Percentiles rank a stretch among this genome's conserved stretches.
phyloP scores from a whole-genome alignment of 2,329 filamentous ascomycete species.

The Teratosphaeria destructans region DNA sequence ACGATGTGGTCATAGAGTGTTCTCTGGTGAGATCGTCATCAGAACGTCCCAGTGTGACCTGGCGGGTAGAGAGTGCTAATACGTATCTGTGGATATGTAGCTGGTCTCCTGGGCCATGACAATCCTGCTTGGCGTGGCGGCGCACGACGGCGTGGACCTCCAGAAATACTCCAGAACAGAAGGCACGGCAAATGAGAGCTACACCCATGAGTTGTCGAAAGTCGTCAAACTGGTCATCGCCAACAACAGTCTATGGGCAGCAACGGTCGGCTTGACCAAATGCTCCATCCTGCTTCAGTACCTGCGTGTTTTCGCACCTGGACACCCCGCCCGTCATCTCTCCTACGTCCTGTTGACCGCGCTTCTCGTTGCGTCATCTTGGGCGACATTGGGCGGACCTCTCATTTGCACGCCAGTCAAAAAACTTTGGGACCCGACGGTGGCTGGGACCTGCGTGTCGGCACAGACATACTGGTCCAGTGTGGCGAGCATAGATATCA shows the following conservation, averaged over 20 bases:
- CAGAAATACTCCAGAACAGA: conserved; percentile 1
- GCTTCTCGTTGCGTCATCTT: conserved; percentile 18
- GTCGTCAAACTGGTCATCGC: conserved; percentile 23
- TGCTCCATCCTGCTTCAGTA: conserved; percentile 41
- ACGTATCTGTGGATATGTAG: conserved; percentile 2
- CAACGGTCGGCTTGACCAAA: conserved; percentile 32
- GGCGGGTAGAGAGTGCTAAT: not conserved
- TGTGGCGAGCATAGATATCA: conserved; percentile 35
- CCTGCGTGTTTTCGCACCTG: conserved; percentile 34
- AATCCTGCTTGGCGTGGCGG: conserved; percentile 17
- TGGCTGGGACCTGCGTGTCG: conserved; percentile 27
- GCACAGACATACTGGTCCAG: conserved; percentile 34
- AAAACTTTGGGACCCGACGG: conserved; percentile 30
- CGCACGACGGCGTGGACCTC: conserved; percentile 14
- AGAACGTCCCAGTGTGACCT: not conserved
- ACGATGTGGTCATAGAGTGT: conserved; percentile 27
- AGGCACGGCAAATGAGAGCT: not conserved
- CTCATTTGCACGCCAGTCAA: conserved; percentile 32
- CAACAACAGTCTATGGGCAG: conserved; percentile 24
- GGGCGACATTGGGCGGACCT: conserved; percentile 29
- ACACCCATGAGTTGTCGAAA: conserved; percentile 5
- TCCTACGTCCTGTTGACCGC: conserved; percentile 29
- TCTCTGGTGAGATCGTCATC: conserved; percentile 20
- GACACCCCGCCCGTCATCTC: conserved; percentile 24
- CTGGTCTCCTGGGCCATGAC: conserved; percentile 21